A percentile compares a stretch with the other conserved stretches of the same genome.
Conservation (phyloP, 2,329 filamentous ascomycete species). For the Aspergillus tanneri region DNA sequence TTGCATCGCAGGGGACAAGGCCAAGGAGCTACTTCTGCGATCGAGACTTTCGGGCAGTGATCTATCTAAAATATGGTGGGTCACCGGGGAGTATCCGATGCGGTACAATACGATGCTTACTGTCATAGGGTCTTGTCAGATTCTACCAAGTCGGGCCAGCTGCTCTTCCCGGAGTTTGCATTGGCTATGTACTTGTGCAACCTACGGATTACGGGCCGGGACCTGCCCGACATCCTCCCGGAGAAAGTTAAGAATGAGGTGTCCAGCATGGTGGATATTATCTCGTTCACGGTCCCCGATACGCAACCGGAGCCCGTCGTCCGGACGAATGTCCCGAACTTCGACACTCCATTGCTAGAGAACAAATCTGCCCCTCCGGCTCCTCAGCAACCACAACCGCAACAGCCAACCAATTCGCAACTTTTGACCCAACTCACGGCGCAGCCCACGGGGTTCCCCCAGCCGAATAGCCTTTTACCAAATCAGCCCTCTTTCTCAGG, state of each 20-base stretch:
- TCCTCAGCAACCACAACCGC: slow-evolving; percentile 64
- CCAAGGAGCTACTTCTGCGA: slow-evolving; percentile 80
- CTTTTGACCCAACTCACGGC: slow-evolving; percentile 58
- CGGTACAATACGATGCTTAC: slow-evolving; percentile 7
- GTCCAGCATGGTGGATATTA: slow-evolving; percentile 99
- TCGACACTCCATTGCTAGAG: slow-evolving; percentile 57
- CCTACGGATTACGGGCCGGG: slow-evolving; percentile 81
- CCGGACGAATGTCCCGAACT: slow-evolving; percentile 68
- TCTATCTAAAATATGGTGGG: slow-evolving; percentile 87
- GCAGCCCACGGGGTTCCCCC: slow-evolving; percentile 53
- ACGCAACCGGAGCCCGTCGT: slow-evolving; percentile 57
- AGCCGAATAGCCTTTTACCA: slow-evolving; percentile 68
- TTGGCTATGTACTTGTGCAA: slow-evolving; percentile 99
- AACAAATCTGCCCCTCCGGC: slow-evolving; percentile 52
- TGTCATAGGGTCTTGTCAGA: slow-evolving; percentile 76
- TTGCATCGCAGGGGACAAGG: slow-evolving; percentile 65
- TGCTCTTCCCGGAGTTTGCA: slow-evolving; percentile 96
- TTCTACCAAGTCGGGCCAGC: slow-evolving; percentile 91
- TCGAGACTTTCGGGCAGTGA: slow-evolving; percentile 85
- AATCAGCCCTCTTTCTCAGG: slow-evolving; percentile 50
- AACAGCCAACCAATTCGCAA: slow-evolving; percentile 69
- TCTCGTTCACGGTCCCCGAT: slow-evolving; percentile 88
- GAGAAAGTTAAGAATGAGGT: slow-evolving; percentile 93
- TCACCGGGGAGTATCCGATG: slow-evolving; percentile 4
- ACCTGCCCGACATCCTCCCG: slow-evolving; percentile 70